A percentile compares a stretch with the other conserved stretches of the same genome.
Conservation (phyloP, 2,329 filamentous ascomycete species). For the Penicillium nordicum region DNA sequence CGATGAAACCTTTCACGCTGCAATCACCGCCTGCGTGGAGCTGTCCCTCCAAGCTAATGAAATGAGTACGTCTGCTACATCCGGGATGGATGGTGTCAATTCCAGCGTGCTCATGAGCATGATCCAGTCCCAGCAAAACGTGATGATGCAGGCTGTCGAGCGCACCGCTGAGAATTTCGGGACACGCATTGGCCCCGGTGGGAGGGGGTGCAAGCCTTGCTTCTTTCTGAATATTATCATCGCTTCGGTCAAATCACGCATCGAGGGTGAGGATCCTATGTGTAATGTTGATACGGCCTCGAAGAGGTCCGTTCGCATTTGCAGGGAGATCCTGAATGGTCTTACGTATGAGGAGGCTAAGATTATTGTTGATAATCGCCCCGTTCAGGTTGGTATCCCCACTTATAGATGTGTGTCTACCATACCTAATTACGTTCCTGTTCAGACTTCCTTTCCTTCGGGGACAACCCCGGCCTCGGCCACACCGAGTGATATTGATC, state of each 20-base stretch:
- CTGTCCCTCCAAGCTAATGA: slow-evolving; percentile 31
- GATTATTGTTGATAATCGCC: slow-evolving; percentile 13
- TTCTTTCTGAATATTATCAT: slow-evolving; percentile 30
- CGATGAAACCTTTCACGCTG: slow-evolving; percentile 34
- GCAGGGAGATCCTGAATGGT: slow-evolving; percentile 24
- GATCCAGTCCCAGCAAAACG: slow-evolving; percentile 30
- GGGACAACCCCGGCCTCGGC: slow-evolving; percentile 11
- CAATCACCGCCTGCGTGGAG: slow-evolving; percentile 34
- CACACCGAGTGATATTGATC: slow-evolving; percentile 26
- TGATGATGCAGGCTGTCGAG: slow-evolving; percentile 31
- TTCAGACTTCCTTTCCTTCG: slow-evolving; percentile 16
- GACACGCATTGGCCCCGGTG: slow-evolving; percentile 24
- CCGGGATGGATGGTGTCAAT: slow-evolving; percentile 19
- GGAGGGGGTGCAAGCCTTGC: slow-evolving; percentile 30
- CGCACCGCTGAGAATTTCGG: slow-evolving; percentile 29
- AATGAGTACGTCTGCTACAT: slow-evolving; percentile 12
- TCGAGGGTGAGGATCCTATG: slow-evolving; percentile 30
- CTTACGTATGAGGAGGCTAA: slow-evolving; percentile 22
- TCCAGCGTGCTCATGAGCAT: slow-evolving; percentile 29
- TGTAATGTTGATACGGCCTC: slow-evolving; percentile 24
- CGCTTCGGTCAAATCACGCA: slow-evolving; percentile 31
- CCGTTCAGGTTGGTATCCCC: slow-evolving; percentile 16
- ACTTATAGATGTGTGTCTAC: not conserved
- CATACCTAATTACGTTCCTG: slow-evolving; percentile 5
- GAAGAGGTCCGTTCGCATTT: slow-evolving; percentile 22